Evolutionary conservation across 1,284 basidiomycete genomes (phyloP), one percentile per base, ranked within the genome.

Genomic region (Exobasidium rhododendri): DNA sequence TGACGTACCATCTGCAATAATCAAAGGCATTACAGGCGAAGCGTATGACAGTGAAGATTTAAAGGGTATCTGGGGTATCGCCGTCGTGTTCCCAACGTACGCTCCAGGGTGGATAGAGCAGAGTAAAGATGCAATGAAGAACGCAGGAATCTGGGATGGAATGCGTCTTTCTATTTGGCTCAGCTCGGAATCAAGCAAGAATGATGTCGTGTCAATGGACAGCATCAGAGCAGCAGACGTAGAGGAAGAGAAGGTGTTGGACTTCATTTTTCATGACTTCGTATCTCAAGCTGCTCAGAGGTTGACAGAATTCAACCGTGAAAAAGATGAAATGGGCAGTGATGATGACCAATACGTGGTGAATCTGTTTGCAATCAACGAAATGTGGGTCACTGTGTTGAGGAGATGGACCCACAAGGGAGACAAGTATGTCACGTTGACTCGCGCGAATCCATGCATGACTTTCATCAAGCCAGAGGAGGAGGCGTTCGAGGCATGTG

Each of bases 381-480:
- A 50, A 5, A 26, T 26, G 2, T 50, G 47, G 47, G 26, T 50
- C 13, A 40, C 10, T 17, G 35, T 40, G 7, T 17, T 40, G 7
- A 40, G 35, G 17, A 40, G 35, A 40, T 40, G 35, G 35, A 40
- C 35, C 17, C 10, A 40, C 10, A 26, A 50, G 28, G 24, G 20
- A 4, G 47, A 50, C 4, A 26, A 50, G 4, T 14, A 24, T 20
- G 47, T 50, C 4, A 40, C 7, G 17, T 40, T 40, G 35, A 40
- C 35, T 40, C 47, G 47, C 20, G 22, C 20, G 5, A 50, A 50
- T 50, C 47, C 47, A 7, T 50, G 47, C 47, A 28, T 50, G n/a
- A 50, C 4, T 4, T 50, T 50, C 13, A 50, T 28, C 4, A 50
- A 24, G 24, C n/a, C 47, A 14, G 47, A 50, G 28, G 24, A 50